These are phyloP conservation scores for Solanum acaule DNA, from an alignment of 257 asterid species.

Conservation along the genomic window DNA sequence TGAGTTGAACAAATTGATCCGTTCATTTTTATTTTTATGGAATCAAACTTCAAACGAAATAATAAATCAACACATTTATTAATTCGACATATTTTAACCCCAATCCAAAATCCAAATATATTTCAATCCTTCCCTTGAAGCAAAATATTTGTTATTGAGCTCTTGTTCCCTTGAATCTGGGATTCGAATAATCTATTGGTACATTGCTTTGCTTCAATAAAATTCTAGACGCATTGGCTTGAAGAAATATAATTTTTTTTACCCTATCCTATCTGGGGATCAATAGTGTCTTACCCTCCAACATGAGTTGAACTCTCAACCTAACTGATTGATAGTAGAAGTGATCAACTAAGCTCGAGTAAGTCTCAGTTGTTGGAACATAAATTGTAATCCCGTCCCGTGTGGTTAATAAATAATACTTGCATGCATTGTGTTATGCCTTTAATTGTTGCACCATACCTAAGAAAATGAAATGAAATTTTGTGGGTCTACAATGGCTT, in stretches of 20 bases:
- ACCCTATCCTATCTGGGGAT: not conserved
- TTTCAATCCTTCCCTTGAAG: not conserved
- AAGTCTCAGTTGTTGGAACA: not conserved
- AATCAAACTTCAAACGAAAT: not conserved
- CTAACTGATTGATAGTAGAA: not conserved
- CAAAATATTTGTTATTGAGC: not conserved
- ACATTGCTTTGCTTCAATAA: not conserved
- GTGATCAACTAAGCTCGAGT: not conserved
- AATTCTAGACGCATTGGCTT: too few relatives aligned
- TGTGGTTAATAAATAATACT: not conserved
- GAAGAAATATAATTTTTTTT: not conserved
- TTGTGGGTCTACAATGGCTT: not conserved
- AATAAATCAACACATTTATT: not conserved
- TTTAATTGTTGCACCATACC: too few relatives aligned
- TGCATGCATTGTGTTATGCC: not conserved
- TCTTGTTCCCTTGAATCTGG: not conserved
- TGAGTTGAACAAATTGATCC: not conserved
- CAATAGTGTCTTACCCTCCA: not conserved
- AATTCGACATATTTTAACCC: not conserved
- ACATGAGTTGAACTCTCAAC: not conserved
- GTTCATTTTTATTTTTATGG: not conserved
- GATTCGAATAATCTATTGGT: not conserved
- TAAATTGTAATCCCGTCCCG: not conserved
- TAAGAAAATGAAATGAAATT: not conserved
- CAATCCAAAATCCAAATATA: not conserved